A percentile compares a stretch with the other conserved stretches of the same genome.
Conservation (phyloP, 176 grass and related monocot genomes). For the Oryza glaberrima region DNA sequence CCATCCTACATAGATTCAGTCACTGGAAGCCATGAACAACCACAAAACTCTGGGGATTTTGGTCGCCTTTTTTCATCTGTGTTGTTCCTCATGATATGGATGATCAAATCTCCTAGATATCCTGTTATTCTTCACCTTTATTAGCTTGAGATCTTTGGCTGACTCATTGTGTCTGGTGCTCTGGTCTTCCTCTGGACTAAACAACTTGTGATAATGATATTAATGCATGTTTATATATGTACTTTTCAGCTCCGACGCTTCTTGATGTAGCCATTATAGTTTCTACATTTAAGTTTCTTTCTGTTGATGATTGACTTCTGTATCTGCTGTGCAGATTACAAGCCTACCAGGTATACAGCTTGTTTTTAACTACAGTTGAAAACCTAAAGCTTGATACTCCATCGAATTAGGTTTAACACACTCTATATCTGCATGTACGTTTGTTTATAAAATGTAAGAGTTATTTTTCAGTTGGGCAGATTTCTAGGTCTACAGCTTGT, state of each 20-base stretch:
- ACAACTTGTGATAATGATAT: not conserved
- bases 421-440: not conserved
- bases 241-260: not conserved
- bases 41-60: not conserved
- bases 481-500: not conserved
- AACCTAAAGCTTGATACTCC: not conserved
- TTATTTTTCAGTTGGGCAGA: not conserved
- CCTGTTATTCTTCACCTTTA: not conserved
- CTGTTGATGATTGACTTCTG: too few relatives aligned
- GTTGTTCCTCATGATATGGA: not conserved
- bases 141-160: not conserved
- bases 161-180: not conserved
- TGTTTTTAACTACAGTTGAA: not conserved
- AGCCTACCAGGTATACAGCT: not conserved
- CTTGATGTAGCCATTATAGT: not conserved
- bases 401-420: not conserved
- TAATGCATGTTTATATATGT: not conserved
- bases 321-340: not conserved
- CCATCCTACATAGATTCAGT: not conserved
- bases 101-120: constrained; percentile 1
- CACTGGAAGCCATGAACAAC: not conserved
- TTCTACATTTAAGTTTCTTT: not conserved
- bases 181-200: not conserved
- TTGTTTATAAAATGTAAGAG: not conserved
- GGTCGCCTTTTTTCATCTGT: not conserved